Base-by-base conservation (phyloP, 306 rosid genomes). In the Pterocarpus macrocarpus region DNA sequence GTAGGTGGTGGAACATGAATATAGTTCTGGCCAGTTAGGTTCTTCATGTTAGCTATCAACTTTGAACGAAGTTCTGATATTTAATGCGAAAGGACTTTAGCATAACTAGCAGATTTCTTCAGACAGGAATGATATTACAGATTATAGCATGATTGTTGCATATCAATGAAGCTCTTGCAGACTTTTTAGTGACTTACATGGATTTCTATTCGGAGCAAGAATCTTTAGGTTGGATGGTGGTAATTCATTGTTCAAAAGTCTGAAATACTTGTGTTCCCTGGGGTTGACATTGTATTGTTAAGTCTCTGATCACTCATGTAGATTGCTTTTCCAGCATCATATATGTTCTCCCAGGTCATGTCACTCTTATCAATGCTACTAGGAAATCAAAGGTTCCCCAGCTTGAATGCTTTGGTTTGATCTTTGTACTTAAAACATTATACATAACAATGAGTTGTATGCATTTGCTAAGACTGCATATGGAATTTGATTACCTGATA, bases 121-220 rank as follows among this genome's bases (percentile, higher is more conserved):
- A 55, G 44, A 50, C 32, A 28, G 32, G 47, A 76, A 69, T 32
- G 36, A 13, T 68, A 34, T 61, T 69, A 50, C 53, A 32, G 43
- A 69, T 69, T 39, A 17, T 38, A 39, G 41, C 50, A 61, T 76
- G n/a, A 45, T 68, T 32, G 63, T 64, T 57, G 56, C 71, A 45
- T 75, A 66, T 57, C 69, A 81, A 56, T 65, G 59, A 74, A 66
- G 61, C 45, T 81, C 59, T 52, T 73, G 3, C 59, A 63, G 39
- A 22, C 49, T 72, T 76, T 56, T 58, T 22, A 22, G 39, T 49
- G 72, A 7, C 44, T 52, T 35, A 17, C 73, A 47, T 49, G 50
- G 55, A 69, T 17, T 41, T 64, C 64, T 80, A 33, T 55, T 12
- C 9, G 73, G 14, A 17, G 30, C 22, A 71, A 13, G 17, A 33